These are phyloP conservation scores for Ceratocystis destructans DNA, from an alignment of 2,329 filamentous ascomycete genomes.

Conservation along the genomic window DNA sequence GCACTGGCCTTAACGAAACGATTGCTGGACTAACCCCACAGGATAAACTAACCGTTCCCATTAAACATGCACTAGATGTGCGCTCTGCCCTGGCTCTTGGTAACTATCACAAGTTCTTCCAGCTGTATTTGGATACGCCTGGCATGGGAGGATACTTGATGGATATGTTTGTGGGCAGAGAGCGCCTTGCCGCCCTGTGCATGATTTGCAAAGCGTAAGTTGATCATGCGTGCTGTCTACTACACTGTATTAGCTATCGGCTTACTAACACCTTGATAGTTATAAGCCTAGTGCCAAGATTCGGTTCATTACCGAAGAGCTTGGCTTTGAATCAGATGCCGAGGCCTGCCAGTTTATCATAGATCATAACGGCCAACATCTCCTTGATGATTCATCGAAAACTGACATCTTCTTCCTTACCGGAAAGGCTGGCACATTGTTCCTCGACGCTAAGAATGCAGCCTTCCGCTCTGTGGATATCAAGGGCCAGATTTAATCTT, in stretches of 20 bases:
- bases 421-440: conserved; percentile 56
- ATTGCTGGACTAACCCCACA: conserved; percentile 96
- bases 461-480: conserved; percentile 88
- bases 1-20: conserved; percentile 93
- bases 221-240: background rate
- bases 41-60: conserved; percentile 75
- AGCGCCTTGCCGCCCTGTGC: conserved; percentile 79
- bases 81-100: conserved; percentile 83
- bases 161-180: conserved; percentile 96
- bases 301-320: conserved; percentile 86
- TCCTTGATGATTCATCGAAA: conserved; percentile 50
- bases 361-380: conserved; percentile 58
- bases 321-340: conserved; percentile 85
- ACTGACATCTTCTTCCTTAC: conserved; percentile 53
- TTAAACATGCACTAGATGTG: conserved; percentile 84
- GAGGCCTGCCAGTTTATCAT: conserved; percentile 85
- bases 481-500: conserved; percentile 72
- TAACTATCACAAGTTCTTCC: conserved; percentile 97
- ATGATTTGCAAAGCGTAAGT: conserved; percentile 92
- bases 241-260: background rate
- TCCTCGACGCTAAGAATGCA: conserved; percentile 56
- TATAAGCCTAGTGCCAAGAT: conserved; percentile 86
- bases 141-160: conserved; percentile 98
- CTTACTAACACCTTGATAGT: conserved; percentile 44
- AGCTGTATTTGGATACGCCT: conserved; percentile 81